These are phyloP conservation scores for Stygiomarasmius scandens DNA, from an alignment of 1,284 basidiomycete genomes.

Conservation along the genomic window DNA sequence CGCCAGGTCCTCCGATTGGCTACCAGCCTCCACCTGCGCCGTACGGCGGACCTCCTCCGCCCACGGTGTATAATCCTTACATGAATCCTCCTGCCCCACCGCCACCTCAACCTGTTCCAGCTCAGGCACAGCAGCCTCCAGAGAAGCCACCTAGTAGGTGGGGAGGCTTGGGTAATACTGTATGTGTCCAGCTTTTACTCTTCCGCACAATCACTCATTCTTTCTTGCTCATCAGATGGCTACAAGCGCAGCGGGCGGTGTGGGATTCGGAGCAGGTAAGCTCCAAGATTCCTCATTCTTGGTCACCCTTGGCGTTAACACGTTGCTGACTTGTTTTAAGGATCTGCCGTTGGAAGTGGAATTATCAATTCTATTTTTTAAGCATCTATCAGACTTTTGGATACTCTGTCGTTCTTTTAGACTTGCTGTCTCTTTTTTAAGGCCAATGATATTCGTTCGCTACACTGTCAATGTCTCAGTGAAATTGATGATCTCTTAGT, in stretches of 20 bases:
- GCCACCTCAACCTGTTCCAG: conserved; percentile 29
- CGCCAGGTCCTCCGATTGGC: conserved; percentile 20
- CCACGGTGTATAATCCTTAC: conserved; percentile 19
- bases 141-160: conserved; percentile 61
- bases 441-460: too few relatives aligned
- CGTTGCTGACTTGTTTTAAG: conserved; percentile 25
- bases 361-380: conserved; percentile 54
- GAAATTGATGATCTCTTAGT: too few relatives aligned
- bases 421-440: too few relatives aligned
- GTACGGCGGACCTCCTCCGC: conserved; percentile 4
- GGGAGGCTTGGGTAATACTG: conserved; percentile 60
- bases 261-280: conserved; percentile 65
- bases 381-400: too few relatives aligned
- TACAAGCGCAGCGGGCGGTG: conserved; percentile 59
- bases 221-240: conserved; percentile 45
- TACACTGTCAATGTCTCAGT: too few relatives aligned
- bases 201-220: background rate
- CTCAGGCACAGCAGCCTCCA: too few relatives aligned
- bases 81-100: conserved; percentile 24
- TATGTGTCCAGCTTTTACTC: conserved; percentile 32
- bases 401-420: too few relatives aligned
- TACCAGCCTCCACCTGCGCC: conserved; percentile 24
- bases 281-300: conserved; percentile 16
- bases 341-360: conserved; percentile 55
- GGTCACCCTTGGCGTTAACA: background rate